phyloP scores from a whole-genome alignment of 2,329 filamentous ascomycete genomes.

The Fusarium clavum region DNA sequence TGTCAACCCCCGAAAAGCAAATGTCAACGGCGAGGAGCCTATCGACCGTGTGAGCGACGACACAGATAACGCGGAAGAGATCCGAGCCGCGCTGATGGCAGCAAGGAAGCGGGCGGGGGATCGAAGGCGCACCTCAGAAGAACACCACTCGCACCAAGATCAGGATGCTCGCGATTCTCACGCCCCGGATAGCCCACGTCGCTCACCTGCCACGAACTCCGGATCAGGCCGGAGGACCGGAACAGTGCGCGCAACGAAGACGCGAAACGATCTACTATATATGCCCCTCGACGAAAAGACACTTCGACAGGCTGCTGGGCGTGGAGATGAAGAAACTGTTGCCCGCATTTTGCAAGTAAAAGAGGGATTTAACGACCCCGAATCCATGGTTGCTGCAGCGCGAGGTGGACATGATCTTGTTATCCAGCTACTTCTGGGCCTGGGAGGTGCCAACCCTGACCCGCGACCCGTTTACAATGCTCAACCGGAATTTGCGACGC shows the following conservation, averaged over 20 bases:
- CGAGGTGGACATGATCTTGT: constrained; percentile 91
- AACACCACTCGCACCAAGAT: constrained; percentile 63
- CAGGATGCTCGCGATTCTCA: constrained; percentile 64
- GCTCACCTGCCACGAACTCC: constrained; percentile 62
- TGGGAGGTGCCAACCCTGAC: constrained; percentile 75
- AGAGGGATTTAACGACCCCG: constrained; percentile 76
- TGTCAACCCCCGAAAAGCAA: constrained; percentile 90
- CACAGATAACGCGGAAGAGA: constrained; percentile 81
- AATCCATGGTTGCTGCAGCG: constrained; percentile 90
- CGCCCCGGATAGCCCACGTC: constrained; percentile 68
- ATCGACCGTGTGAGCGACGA: constrained; percentile 84
- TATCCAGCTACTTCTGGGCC: constrained; percentile 79
- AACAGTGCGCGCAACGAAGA: constrained; percentile 71
- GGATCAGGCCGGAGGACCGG: constrained; percentile 62
- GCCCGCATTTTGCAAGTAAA: constrained; percentile 71
- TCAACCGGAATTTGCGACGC: constrained; percentile 81
- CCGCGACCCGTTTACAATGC: constrained; percentile 72
- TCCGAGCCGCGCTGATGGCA: constrained; percentile 74
- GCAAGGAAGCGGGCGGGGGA: constrained; percentile 67
- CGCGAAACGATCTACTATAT: constrained; percentile 72
- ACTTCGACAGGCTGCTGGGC: constrained; percentile 68
- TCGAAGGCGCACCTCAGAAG: constrained; percentile 67
- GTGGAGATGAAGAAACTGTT: constrained; percentile 71
- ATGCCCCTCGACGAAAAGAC: constrained; percentile 73
- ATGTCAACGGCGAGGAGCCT: constrained; percentile 92